These are phyloP conservation scores for Endoconidiophora polonica DNA, from an alignment of 2,329 filamentous ascomycete genomes.

Conservation along the genomic window DNA sequence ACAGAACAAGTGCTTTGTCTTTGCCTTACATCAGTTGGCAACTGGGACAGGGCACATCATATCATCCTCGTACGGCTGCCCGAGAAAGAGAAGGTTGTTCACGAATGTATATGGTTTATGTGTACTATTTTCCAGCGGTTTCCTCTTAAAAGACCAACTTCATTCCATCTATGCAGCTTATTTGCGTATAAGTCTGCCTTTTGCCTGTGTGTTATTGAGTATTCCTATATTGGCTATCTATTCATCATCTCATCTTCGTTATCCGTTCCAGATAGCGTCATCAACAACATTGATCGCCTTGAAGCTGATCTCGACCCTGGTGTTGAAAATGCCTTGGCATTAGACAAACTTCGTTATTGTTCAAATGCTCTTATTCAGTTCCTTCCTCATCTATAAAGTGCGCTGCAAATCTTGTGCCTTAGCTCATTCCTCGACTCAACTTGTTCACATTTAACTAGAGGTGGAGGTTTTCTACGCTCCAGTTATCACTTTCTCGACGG, in stretches of 20 bases:
- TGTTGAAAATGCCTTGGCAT: too few relatives aligned
- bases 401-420: neutral
- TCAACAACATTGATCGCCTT: too few relatives aligned
- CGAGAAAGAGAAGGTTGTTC: constrained; percentile 9
- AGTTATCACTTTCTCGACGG: neutral
- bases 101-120: constrained; percentile 13
- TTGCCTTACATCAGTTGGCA: too few relatives aligned
- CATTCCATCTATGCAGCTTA: neutral
- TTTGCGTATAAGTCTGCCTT: neutral
- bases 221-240: neutral
- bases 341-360: too few relatives aligned
- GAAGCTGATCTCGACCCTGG: too few relatives aligned
- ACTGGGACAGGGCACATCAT: neutral
- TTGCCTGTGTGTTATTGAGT: neutral
- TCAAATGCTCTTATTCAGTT: neutral
- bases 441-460: too few relatives aligned
- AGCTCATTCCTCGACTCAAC: too few relatives aligned
- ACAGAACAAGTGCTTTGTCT: too few relatives aligned
- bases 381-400: neutral
- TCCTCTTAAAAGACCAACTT: neutral
- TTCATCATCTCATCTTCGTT: neutral
- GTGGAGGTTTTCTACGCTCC: neutral
- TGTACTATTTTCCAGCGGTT: constrained; percentile 3
- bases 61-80: constrained; percentile 1
- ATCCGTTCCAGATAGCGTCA: neutral